Conservation (phyloP, 805 yeast genomes). For the Priceomyces medius region DNA sequence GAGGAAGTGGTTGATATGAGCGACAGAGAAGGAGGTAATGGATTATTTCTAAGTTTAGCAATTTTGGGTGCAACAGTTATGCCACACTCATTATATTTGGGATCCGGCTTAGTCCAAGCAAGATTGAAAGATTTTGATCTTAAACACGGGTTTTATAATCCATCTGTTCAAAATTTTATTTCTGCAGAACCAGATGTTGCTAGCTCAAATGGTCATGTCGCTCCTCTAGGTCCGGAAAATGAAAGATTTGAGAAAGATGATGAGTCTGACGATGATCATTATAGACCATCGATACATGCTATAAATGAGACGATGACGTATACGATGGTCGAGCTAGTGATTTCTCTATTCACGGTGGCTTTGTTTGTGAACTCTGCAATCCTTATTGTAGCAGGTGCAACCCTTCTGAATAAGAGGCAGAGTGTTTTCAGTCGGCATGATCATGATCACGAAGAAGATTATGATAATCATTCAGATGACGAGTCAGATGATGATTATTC, state of each 20-base stretch:
- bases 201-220: conserved; percentile 7
- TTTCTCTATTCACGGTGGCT: conserved; percentile 83
- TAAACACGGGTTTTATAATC: conserved; percentile 56
- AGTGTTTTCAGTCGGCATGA: conserved; percentile 16
- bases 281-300: conserved; percentile 77
- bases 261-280: conserved; percentile 40
- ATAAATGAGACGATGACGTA: conserved; percentile 75
- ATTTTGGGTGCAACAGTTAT: conserved; percentile 92
- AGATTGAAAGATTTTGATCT: conserved; percentile 73
- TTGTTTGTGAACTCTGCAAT: conserved; percentile 91
- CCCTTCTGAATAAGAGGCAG: conserved; percentile 46
- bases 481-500: conserved; percentile 42
- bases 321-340: conserved; percentile 78
- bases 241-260: conserved; percentile 10
- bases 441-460: conserved; percentile 9
- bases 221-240: conserved; percentile 1
- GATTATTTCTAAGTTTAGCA: conserved; percentile 75
- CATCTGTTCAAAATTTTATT: conserved; percentile 12
- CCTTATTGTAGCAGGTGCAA: conserved; percentile 87
- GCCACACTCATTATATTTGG: conserved; percentile 87
- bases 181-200: conserved; percentile 5
- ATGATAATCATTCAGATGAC: conserved; percentile 16
- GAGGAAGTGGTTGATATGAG: conserved; percentile 28
- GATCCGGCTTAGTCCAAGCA: conserved; percentile 86
- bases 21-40: conserved; percentile 52